phyloP scores from a whole-genome alignment of 2,329 filamentous ascomycete genomes.

The Paecilomyces sp. region DNA sequence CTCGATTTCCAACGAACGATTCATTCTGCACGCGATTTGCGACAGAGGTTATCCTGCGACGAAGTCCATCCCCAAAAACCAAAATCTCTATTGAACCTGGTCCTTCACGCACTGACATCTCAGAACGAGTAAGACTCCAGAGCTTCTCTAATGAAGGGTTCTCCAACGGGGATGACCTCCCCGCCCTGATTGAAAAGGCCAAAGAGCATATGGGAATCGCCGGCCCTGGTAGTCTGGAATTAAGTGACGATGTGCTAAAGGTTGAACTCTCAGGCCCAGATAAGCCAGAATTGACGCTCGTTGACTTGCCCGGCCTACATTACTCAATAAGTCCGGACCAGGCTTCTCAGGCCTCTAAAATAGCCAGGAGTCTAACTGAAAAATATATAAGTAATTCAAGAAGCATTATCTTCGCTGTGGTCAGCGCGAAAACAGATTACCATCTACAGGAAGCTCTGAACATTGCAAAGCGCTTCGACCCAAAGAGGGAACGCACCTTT shows the following conservation, averaged over 20 bases:
- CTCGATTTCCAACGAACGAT: constrained; percentile 40
- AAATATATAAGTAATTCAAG: constrained; percentile 51
- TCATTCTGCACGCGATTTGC: constrained; percentile 55
- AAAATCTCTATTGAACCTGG: constrained; percentile 38
- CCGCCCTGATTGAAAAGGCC: constrained; percentile 46
- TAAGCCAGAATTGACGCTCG: background rate
- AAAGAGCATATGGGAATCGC: constrained; percentile 46
- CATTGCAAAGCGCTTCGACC: constrained; percentile 25
- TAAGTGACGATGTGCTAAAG: background rate
- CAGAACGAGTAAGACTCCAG: background rate
- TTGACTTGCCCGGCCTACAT: background rate
- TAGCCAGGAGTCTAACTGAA: constrained; percentile 10
- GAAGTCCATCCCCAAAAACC: constrained; percentile 27
- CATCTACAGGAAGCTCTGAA: constrained; percentile 53
- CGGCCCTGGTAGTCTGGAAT: constrained; percentile 6
- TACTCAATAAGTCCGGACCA: background rate
- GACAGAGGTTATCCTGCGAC: constrained; percentile 52
- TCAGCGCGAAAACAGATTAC: constrained; percentile 45
- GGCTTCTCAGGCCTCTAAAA: background rate
- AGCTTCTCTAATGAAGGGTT: constrained; percentile 8
- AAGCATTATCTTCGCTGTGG: constrained; percentile 54
- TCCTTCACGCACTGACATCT: constrained; percentile 10
- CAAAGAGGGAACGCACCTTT: background rate
- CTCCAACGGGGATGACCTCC: constrained; percentile 23
- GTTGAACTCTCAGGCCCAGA: background rate